Evolutionary conservation across 1,284 basidiomycete species (phyloP), one percentile per base, ranked within the genome.

Genomic region (Ustanciosporium gigantosporum): DNA sequence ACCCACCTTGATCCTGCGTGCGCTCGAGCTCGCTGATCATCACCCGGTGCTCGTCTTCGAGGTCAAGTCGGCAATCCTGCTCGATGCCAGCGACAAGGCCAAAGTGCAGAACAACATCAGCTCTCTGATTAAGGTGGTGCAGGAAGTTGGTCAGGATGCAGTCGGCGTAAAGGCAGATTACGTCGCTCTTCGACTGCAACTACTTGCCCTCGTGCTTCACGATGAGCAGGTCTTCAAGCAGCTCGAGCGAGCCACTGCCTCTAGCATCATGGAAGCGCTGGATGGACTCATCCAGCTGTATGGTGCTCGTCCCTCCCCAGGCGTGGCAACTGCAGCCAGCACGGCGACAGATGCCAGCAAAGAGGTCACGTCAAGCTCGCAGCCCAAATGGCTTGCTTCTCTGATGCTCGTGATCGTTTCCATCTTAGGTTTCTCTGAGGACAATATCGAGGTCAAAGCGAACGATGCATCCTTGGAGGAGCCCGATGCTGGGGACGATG

Each of bases 41-140:
- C 88, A 92, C 67, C 86, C 88, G 7, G 86, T 87, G 5, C 83
- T 96, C 35, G 87, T 96, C 37, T 95, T 95, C 73, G 92, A 96
- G 72, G 84, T 95, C 39, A 68, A 68, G 35, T 46, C 65, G 9
- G 66, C 71, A 29, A 62, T 78, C 34, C 36, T 64, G 17, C 41
- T 75, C 44, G 50, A 70, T 21, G 51, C 59, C 4, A 36, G 34
- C n/a, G 57, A 61, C 19, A 41, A 44, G 16, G 37, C 29, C 36
- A 42, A 52, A 23, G 40, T 53, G 15, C 44, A 39, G 36, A 25
- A 36, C n/a, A 32, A 52, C 37, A 39, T 66, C 31, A 43, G 39
- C 22, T 46, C 45, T 25, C 45, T 73, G 21, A 50, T 69, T 40
- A 49, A 48, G 41, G 43, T 53, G 24, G 42, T 61, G 16, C 44